Conservation (phyloP, 768 basidiomycete genomes). For the Boletus huronensis region DNA sequence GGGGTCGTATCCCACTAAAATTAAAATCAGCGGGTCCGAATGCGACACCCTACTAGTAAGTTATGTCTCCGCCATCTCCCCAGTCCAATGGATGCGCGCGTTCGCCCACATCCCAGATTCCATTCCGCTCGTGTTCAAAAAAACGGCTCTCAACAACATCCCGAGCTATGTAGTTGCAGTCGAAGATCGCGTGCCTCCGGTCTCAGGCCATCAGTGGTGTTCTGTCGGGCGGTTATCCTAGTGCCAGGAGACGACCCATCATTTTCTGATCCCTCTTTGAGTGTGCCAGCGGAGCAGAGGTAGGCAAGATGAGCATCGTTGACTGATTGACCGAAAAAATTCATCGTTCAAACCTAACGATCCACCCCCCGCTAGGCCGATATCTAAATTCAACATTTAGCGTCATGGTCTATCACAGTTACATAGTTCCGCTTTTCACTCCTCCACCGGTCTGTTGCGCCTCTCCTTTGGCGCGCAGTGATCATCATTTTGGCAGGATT, state of each 20-base stretch:
- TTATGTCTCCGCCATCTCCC: background rate
- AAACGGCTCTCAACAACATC: background rate
- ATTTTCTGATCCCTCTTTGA: background rate
- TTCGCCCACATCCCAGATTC: conserved; percentile 20
- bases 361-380: background rate
- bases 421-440: no score
- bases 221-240: background rate
- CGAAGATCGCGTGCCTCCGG: background rate
- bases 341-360: background rate
- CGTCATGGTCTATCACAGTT: no score
- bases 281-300: no score
- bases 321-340: background rate
- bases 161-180: background rate
- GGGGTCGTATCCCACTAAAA: background rate
- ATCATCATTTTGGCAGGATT: no score
- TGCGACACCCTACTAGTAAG: background rate
- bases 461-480: no score
- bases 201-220: no score
- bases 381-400: no score
- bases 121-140: background rate
- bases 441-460: no score
- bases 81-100: conserved; percentile 7
- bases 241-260: background rate
- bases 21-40: background rate
- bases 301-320: background rate